Evolutionary conservation across 441 rosid species (phyloP).

Genomic region (Erodium trifolium): DNA sequence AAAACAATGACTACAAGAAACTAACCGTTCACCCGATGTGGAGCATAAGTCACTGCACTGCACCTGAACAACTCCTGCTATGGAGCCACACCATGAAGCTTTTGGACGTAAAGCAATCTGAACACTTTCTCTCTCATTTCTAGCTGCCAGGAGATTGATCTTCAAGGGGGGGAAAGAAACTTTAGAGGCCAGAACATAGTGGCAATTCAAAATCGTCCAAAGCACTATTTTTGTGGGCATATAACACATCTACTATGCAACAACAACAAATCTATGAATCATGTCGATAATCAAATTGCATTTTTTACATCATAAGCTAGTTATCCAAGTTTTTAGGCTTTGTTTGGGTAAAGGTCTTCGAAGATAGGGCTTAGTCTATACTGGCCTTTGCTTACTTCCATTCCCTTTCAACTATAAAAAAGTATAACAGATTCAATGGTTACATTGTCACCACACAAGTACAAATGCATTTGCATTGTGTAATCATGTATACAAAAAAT

Average conservation of each 20-base stretch:
- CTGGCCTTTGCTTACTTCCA: no score
- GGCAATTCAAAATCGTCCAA: slow-evolving; percentile 12
- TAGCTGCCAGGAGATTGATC: slow-evolving; percentile 87
- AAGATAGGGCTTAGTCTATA: no score
- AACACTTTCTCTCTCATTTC: slow-evolving; percentile 91
- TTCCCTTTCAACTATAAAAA: no score
- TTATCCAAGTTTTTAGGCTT: no score
- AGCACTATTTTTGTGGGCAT: neutral
- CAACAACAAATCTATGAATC: neutral
- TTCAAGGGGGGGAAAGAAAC: slow-evolving; percentile 26
- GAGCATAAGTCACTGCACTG: slow-evolving; percentile 81
- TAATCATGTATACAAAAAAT: no score
- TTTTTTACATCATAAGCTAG: neutral
- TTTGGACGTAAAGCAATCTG: slow-evolving; percentile 89
- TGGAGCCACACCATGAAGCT: slow-evolving; percentile 73
- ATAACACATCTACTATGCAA: neutral
- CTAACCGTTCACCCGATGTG: slow-evolving; percentile 72
- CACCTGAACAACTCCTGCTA: slow-evolving; percentile 71
- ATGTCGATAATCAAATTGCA: neutral
- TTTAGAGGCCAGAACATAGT: slow-evolving; percentile 19
- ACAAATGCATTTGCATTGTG: no score
- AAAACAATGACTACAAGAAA: slow-evolving; percentile 13
- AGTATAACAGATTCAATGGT: no score
- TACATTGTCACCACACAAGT: no score
- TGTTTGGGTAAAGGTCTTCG: no score